Evolutionary conservation across 352 stramenopile genomes (phyloP), one percentile per base, ranked within the genome.

Genomic region (Globisporangium barbulae): DNA sequence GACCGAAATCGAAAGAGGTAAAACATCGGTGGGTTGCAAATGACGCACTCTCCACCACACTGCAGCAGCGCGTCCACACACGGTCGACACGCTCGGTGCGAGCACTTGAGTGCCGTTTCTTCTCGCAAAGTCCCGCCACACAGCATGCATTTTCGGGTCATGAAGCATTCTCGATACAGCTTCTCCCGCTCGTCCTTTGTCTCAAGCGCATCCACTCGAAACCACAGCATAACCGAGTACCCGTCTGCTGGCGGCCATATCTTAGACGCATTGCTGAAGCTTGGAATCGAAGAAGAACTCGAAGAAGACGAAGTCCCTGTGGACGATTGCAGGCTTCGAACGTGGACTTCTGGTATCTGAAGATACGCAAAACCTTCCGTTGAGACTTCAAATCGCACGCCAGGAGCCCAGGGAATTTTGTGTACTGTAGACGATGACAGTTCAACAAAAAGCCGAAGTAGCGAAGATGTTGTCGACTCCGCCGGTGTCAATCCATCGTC

Each of bases 1-100:
- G 83, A 92, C 1, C 83, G 81, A 70, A 90, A 83, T 22, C 83
- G 74, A 42, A 84, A 90, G 13, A 92, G 55, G 59, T 87, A 90
- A 57, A 92, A 88, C 55, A 78, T 88, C 3, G 83, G 83, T 9
- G 81, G 75, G 45, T 92, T 92, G 63, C 83, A 92, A 47, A 90
- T 74, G 8, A 84, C 73, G 44, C 83, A 92, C 50, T 90, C 83
- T 1, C 81, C 83, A 6, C 81, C 79, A 56, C 59, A 74, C 52
- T 75, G 83, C 0, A 78, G 25, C 21, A 92, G 67, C 12, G 78
- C 78, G 35, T 92, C 81, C 25, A 79, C 67, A 31, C 83, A 92
- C 5, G 68, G 71, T 30, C 75, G 74, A 13, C 83, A 92, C 9
- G 74, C 79, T 33, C 72, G 60, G 61, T 92, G 83, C 0, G 81